Base-by-base conservation (phyloP, 305 asterid genomes). In the Andrographis paniculata region DNA sequence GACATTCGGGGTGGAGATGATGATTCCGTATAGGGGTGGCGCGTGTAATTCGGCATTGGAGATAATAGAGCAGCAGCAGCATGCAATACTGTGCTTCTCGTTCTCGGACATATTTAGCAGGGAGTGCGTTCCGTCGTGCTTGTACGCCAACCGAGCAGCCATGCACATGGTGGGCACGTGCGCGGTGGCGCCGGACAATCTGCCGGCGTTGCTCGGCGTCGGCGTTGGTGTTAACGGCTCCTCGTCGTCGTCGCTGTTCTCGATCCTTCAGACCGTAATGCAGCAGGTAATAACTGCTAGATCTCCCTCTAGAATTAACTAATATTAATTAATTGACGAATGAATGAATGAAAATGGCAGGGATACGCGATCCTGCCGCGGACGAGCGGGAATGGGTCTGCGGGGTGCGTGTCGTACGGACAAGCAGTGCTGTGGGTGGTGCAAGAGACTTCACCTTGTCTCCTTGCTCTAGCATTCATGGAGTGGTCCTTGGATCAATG, bases 81-180 rank as follows among this genome's bases (percentile, higher is more conserved):
- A 56, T 46, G 80, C 80, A 28, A 59, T 66, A 42, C 28, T 76
- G 37, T 76, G 75, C 42, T 76, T 64, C 70, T 67, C 78, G 41
- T 42, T 62, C 56, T n/a, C 18, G 55, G 85, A 73, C n/a, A n/a
- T n/a, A n/a, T 46, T 22, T 2, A 20, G 33, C 12, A 1, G 18
- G 57, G 62, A 66, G 67, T 51, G 51, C 8, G 10, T 14, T 40
- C 60, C 67, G 1, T 47, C 20, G 45, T 62, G 74, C 60, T n/a
- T 60, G 31, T 69, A 56, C 6, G 67, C 80, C 50, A 73, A 73
- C 59, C 62, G 44, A 60, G 44, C 66, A 11, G 77, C 63, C 11
- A 61, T 63, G 17, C 48, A 22, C 66, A 62, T 73, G 74, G 48
- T 73, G 20, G 74, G 58, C 60, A 60, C 62, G 21, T n/a, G n/a